phyloP scores from a whole-genome alignment of 352 stramenopile species.

The Saprolegnia diclina region DNA sequence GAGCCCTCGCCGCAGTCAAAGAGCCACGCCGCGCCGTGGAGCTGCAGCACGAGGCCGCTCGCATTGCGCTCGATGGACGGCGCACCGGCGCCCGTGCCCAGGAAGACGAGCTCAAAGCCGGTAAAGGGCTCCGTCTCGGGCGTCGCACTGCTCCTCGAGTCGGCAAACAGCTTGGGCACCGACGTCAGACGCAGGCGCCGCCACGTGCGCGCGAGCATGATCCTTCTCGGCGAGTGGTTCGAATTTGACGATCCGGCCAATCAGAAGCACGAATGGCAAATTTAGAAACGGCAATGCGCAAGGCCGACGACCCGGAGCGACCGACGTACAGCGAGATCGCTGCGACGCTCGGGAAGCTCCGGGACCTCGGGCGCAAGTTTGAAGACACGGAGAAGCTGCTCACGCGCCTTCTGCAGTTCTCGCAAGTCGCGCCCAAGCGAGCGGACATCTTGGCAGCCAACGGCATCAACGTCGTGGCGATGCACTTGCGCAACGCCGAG shows the following conservation, averaged over 20 bases:
- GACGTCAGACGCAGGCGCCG: constrained; percentile 20
- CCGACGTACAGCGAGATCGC: constrained; percentile 42
- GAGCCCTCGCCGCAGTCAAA: constrained; percentile 84
- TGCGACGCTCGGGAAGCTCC: constrained; percentile 47
- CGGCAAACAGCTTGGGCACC: constrained; percentile 21
- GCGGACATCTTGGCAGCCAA: constrained; percentile 59
- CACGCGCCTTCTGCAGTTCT: constrained; percentile 47
- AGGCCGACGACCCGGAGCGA: background rate
- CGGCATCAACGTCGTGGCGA: constrained; percentile 41
- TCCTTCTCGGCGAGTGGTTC: constrained; percentile 1
- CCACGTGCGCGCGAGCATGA: background rate
- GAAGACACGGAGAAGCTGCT: constrained; percentile 49
- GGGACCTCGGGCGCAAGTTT: constrained; percentile 34
- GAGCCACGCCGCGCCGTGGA: constrained; percentile 64
- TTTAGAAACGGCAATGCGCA: background rate
- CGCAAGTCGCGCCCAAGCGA: constrained; percentile 40
- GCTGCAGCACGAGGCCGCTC: constrained; percentile 12
- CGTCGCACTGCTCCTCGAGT: background rate
- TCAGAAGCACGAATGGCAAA: background rate
- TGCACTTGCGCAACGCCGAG: constrained; percentile 33
- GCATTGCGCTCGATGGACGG: constrained; percentile 36
- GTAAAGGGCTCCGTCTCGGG: constrained; percentile 44
- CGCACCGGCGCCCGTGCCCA: constrained; percentile 74
- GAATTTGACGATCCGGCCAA: background rate
- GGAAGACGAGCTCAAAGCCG: constrained; percentile 75